Percentiles rank a stretch among this genome's conserved stretches.
Conservation (phyloP, 768 basidiomycete species). For the Russula sp. region DNA sequence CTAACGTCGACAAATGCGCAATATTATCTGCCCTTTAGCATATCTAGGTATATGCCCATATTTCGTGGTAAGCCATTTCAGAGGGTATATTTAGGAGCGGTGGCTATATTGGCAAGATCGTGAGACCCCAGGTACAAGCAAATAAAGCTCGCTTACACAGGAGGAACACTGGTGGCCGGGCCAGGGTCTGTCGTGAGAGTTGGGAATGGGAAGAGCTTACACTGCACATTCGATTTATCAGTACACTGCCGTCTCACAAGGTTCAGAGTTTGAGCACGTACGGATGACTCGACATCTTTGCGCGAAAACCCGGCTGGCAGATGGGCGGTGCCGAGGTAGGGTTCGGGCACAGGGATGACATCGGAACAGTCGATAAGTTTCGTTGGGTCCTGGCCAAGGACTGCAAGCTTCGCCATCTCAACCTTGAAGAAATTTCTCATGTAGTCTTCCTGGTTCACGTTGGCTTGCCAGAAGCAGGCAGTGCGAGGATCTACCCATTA, state of each 20-base stretch:
- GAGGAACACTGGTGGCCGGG: not conserved
- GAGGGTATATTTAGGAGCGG: not conserved
- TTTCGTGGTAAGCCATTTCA: too few species aligned
- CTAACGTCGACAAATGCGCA: too few species aligned
- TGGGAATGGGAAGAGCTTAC: not conserved
- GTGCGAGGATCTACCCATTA: slow-evolving; percentile 28
- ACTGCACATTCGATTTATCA: slow-evolving; percentile 3
- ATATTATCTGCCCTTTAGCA: too few species aligned
- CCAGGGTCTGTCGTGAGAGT: slow-evolving; percentile 10
- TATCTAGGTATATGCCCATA: too few species aligned
- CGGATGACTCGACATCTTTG: slow-evolving; percentile 1
- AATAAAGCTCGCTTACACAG: slow-evolving; percentile 5
- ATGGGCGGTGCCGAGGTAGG: not conserved
- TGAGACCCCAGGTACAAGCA: not conserved
- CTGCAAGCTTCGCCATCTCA: slow-evolving; percentile 30
- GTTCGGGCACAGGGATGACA: slow-evolving; percentile 12
- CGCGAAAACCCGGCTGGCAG: slow-evolving; percentile 9
- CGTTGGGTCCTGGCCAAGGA: slow-evolving; percentile 27
- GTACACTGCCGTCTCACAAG: not conserved
- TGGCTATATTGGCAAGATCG: not conserved
- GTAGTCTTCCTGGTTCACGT: slow-evolving; percentile 29
- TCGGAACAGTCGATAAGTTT: slow-evolving; percentile 25
- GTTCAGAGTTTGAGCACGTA: not conserved
- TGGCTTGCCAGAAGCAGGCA: slow-evolving; percentile 34
- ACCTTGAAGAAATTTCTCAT: slow-evolving; percentile 28